Evolutionary conservation across 2,329 filamentous ascomycete species (phyloP), one percentile per base, ranked within the genome.

Genomic region (Fusarium nygamai): DNA sequence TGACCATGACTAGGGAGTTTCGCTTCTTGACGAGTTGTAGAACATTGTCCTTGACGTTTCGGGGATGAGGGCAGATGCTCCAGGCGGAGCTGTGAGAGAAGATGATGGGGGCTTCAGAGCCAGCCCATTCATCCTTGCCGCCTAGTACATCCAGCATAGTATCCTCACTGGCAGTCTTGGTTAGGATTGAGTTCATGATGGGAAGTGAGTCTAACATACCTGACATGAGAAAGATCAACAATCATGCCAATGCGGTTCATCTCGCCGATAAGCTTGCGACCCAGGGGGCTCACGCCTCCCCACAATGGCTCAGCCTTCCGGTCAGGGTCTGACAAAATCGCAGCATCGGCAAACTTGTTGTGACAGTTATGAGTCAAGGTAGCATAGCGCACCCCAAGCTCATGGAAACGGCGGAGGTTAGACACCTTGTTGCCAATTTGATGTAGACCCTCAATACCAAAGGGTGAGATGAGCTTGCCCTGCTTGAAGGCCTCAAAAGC

Each of bases 191-290:
- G 7, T 19, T 38, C 22, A 12, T 24, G 8, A 19, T 5, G 13
- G 31, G n/a, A 24, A 33, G 13, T n/a, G 9, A 29, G 6, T 36
- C 36, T 12, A 34, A 67, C 61, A 46, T 64, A 83, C 83, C 83
- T 90, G 9, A 86, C 86, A 81, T 98, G 96, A 12, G 93, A 89
- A 41, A 98, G 87, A 80, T 98, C 96, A 46, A 98, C 93, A n/a
- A 98, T 91, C 92, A 98, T 95, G 33, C 96, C 96, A 5, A 98
- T 86, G 7, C 96, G 90, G 81, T 98, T 98, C 95, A 98, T 98
- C 85, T 98, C 96, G 41, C 86, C 86, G 50, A 98, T 86, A 1
- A 98, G 84, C 19, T 86, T 81, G 59, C 89, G 88, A 9, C 96
- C 96, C 3, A 87, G 87, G 2, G 88, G 85, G 67, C 92, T 96